Conservation (phyloP, 331 rosid genomes). For the Quercus phellos region DNA sequence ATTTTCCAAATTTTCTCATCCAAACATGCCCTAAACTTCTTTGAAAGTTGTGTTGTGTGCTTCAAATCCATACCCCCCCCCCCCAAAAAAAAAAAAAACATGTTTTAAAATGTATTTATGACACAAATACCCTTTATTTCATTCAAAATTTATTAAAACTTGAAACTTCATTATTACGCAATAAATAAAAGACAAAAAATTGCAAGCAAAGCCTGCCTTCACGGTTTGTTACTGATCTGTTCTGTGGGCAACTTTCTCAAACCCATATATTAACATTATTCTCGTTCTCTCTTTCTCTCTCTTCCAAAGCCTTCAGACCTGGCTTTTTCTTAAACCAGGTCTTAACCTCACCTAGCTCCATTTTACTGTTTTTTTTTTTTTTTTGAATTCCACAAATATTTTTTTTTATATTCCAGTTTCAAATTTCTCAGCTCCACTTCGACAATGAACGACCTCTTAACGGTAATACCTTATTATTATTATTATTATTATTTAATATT, state of each 20-base stretch:
- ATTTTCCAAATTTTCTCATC: no score
- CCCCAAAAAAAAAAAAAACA: no score
- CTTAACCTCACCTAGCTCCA: slow-evolving; percentile 19
- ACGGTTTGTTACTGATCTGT: slow-evolving; percentile 4
- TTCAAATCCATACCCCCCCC: no score
- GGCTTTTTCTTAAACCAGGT: slow-evolving; percentile 48
- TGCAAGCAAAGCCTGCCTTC: background rate
- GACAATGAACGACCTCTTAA: slow-evolving; percentile 80
- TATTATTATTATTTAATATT: background rate
- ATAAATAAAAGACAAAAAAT: background rate
- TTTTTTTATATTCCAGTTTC: background rate
- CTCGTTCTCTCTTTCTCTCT: background rate
- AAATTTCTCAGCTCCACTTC: slow-evolving; percentile 24
- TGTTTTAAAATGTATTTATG: no score
- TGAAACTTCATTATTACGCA: background rate
- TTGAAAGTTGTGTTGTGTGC: no score
- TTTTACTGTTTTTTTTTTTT: background rate
- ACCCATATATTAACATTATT: background rate
- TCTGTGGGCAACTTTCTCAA: background rate
- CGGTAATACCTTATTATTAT: slow-evolving; percentile 34
- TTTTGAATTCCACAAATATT: no score
- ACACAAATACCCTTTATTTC: no score
- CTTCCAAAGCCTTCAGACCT: slow-evolving; percentile 22
- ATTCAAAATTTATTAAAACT: no score
- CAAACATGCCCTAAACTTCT: no score